Base-by-base conservation (phyloP, 2,329 filamentous ascomycete genomes). In the Verticillium klebahnii region DNA sequence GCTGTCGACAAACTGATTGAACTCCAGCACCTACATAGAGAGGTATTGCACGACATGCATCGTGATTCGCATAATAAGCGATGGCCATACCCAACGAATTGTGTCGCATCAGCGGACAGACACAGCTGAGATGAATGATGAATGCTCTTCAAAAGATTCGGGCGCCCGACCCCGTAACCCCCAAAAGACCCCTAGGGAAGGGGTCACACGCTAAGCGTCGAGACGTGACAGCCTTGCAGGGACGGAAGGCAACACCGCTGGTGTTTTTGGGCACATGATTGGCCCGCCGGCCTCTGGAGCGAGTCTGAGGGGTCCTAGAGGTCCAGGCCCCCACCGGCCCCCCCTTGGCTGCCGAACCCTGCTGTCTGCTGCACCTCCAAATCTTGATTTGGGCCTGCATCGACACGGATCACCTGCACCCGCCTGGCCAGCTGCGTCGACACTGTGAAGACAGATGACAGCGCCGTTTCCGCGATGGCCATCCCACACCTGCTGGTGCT, bases 351-450 rank as follows among this genome's bases (percentile, higher is more conserved):
- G 25, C 54, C 54, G 8, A 34, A 31, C 54, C 54, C 52, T 55
- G 52, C 19, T n/a, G 3, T 15, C 8, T 45, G 6, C 17, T n/a
- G 39, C 19, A 17, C 34, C 34, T 36, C 32, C 11, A 17, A 58
- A 58, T 58, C 56, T 59, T 34, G 57, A 29, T 59, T 59, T 59
- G 52, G 45, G 39, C 57, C 17, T n/a, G 23, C 45, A 52, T 59
- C 40, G 58, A 52, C 29, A 15, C 29, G 29, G 29, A 29, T 29
- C 29, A 29, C 29, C 29, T 29, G 29, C 29, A 1, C 29, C 29
- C 29, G 29, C 29, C 29, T 5, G 4, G 4, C 29, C 29, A 29
- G 4, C 29, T 29, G 29, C 29, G 29, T 29, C 29, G 5, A 6
- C 29, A 29, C 29, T 29, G 29, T 29, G 29, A 29, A 29, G 29